Evolutionary conservation across 768 basidiomycete species (phyloP), one percentile per base, ranked within the genome.

Genomic region (Amanita inopinata): DNA sequence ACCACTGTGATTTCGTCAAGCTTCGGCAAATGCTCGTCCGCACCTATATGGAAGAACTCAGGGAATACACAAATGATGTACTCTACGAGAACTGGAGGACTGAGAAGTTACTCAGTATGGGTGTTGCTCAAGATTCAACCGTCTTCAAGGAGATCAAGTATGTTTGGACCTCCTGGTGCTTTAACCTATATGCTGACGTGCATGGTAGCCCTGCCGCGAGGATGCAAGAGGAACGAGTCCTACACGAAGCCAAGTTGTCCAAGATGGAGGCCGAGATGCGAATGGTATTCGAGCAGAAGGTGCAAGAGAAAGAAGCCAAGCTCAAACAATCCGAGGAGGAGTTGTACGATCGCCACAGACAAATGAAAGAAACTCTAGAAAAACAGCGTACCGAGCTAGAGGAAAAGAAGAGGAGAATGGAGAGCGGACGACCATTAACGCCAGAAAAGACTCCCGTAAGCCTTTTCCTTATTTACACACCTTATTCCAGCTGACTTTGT

Each of bases 251-350:
- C 52, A 98, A 98, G 63, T 78, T 99, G 42, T 78, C 89, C 43
- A 99, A 99, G 80, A 97, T 97, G 84, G 96, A 99, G 69, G 87
- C 92, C 43, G 96, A 98, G 74, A 99, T 99, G 96, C 98, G 97
- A 80, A 91, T 94, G 89, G 96, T 99, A 54, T 99, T 99, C 91
- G 92, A 93, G 61, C 96, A 98, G 66, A 99, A 99, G 64, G 96
- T 99, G 43, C 90, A 92, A 61, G 96, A 99, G 63, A 98, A 99
- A 73, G 96, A 99, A 61, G 78, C 90, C 51, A 98, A 98, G 66
- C 75, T 99, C 61, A 97, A 97, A 70, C 96, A 98, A 64, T 90
- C 86, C 40, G 96, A 99, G 66, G 96, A 98, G 67, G 96, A 98
- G 69, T 77, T 99, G 12, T 99, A 99, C 60, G 86, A 93, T 46